Base-by-base conservation (phyloP, 176 grass and related monocot species). In the Avena atlantica region DNA sequence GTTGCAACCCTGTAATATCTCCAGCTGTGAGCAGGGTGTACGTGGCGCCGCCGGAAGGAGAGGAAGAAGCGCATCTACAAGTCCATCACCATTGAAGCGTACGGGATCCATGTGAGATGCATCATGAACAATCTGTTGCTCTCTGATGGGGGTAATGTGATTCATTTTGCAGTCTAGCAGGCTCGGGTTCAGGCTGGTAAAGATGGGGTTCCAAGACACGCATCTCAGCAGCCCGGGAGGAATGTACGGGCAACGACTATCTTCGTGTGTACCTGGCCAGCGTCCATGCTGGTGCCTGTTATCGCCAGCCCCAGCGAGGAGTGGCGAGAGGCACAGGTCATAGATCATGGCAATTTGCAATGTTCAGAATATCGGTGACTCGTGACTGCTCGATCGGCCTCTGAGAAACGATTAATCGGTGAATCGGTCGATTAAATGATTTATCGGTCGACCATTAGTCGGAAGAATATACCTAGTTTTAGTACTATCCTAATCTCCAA, bases 261-360 rank as follows among this genome's bases (percentile, higher is more conserved):
- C 71, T 98, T 98, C 85, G 71, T 98, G 29, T 92, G 92, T 81
- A 93, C 93, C 5, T 93, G 96, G 36, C 80, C 90, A 64, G 96
- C 90, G 71, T 94, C 96, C 23, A 96, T 98, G 84, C 76, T 98
- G 19, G 92, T 98, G 61, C 92, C 96, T 51, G 85, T 25, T 25
- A 85, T 96, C 67, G 81, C 93, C 49, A 79, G 89, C 70, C 87
- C 93, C 5, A 90, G 89, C 17, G 88, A 96, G 34, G 88, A 94
- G 86, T 98, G 93, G 96, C 91, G 68, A 90, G 96, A 76, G 19
- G 96, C 93, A 16, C 93, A 96, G 85, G 90, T 94, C 45, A 94
- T 98, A 71, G 93, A 98, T 76, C 93, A 98, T 87, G 96, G 96
- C 84, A 98, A 98, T 80, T 87, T 98, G 86, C 25, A 25, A 25